These are phyloP conservation scores for Coccomyxa sp. DNA, from an alignment of 139 green algal genomes.

Conservation along the genomic window DNA sequence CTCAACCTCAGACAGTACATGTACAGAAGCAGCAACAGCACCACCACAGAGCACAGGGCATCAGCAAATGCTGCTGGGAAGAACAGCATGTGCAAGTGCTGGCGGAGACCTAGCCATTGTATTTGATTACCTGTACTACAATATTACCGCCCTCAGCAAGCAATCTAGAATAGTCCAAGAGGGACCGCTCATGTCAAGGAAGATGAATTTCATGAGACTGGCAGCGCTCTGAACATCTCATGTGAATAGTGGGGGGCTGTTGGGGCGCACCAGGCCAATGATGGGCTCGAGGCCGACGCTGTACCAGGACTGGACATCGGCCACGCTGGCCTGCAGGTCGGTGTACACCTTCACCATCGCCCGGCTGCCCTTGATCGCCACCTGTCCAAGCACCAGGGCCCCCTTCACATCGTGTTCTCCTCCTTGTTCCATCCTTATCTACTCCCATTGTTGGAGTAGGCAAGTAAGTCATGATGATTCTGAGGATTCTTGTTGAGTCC, in stretches of 20 bases:
- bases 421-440: too few relatives aligned
- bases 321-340: conserved; percentile 37
- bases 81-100: neutral
- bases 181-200: too few relatives aligned
- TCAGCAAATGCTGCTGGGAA: neutral
- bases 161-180: too few relatives aligned
- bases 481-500: too few relatives aligned
- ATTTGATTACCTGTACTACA: too few relatives aligned
- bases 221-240: neutral
- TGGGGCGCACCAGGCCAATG: conserved; percentile 25
- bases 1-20: neutral
- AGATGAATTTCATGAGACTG: too few relatives aligned
- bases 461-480: too few relatives aligned
- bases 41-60: neutral
- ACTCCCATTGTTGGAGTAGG: too few relatives aligned
- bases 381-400: conserved; percentile 13
- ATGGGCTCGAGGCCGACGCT: conserved; percentile 49
- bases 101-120: neutral
- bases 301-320: conserved; percentile 32
- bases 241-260: too few relatives aligned
- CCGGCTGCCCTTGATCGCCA: conserved; percentile 49
- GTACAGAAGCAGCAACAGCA: neutral
- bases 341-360: conserved; percentile 70
- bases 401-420: too few relatives aligned
- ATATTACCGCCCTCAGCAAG: too few relatives aligned